Evolutionary conservation across 768 basidiomycete genomes (phyloP).

Genomic region (Polyporus arcularius): DNA sequence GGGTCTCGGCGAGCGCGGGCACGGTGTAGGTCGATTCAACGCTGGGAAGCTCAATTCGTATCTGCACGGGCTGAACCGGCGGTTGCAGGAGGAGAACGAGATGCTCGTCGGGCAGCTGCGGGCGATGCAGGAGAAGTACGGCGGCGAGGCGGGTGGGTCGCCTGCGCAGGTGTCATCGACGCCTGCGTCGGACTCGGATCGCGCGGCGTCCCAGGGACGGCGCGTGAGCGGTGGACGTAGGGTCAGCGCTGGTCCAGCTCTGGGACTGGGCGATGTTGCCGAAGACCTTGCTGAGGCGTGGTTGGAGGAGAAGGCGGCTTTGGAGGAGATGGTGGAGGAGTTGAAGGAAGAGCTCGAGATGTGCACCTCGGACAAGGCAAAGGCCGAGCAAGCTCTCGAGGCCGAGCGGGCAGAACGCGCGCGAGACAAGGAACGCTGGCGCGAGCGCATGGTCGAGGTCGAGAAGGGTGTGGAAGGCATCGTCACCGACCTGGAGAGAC

Average conservation of each 20-base stretch:
- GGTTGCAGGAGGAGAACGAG: constrained; percentile 86
- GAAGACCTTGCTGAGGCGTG: constrained; percentile 69
- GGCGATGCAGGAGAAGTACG: constrained; percentile 51
- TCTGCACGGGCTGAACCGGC: constrained; percentile 80
- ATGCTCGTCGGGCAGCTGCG: constrained; percentile 54
- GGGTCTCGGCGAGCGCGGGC: constrained; percentile 66
- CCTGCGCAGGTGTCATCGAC: not conserved
- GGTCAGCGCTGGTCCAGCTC: constrained; percentile 51
- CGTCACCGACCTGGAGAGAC: constrained; percentile 63
- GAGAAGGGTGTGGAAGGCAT: constrained; percentile 70
- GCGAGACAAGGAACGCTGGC: constrained; percentile 70
- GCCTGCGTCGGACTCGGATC: constrained; percentile 20
- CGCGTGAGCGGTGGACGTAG: constrained; percentile 43
- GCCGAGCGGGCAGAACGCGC: constrained; percentile 59
- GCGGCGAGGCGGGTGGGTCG: constrained; percentile 3
- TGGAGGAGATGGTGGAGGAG: constrained; percentile 39
- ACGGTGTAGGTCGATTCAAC: constrained; percentile 79
- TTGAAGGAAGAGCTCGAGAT: constrained; percentile 40
- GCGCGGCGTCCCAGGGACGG: constrained; percentile 27
- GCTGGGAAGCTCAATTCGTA: constrained; percentile 85
- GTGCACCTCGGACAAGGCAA: constrained; percentile 36
- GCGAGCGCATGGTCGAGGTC: constrained; percentile 68
- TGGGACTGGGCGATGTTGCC: constrained; percentile 56
- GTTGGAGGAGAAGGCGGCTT: constrained; percentile 68
- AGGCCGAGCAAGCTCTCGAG: constrained; percentile 47